Base-by-base conservation (phyloP, 2,329 filamentous ascomycete species). In the Xenoacremonium recifei region DNA sequence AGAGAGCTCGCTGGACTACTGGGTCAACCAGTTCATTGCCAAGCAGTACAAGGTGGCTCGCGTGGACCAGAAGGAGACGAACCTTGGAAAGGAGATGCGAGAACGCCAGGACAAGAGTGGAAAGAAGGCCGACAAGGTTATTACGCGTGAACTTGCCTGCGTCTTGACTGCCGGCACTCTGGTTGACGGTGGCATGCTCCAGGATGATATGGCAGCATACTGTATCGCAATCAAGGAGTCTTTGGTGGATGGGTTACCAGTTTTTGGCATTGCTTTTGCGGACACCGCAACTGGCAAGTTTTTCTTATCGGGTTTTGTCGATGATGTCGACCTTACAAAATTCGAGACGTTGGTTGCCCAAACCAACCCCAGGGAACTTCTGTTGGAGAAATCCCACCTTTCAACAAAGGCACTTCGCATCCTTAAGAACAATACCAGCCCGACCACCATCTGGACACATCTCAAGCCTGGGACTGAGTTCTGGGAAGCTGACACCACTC, bases 331-430 rank as follows among this genome's bases (percentile, higher is more conserved):
- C 57, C 78, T 96, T 67, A 99, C 93, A 44, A 95, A 91, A 60
- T 97, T 99, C 54, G 93, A 99, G 70, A 99, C 93, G 0, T 87
- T 99, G 49, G 84, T 99, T 27, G 93, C 93, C 13, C 93, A 99
- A 64, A 95, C 84, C 13, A 80, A 86, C 16, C 93, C 93, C 0
- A 85, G 89, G 37, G 93, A 99, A 65, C 70, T 99, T 33, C 71
- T 99, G 1, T 70, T 99, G 1, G 93, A 99, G 62, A 97, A 95
- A 65, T 87, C 84, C 0, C 84, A 76, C 20, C 73, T 97, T 21
- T 96, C 91, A 0, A 82, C 85, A n/a, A 95, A 93, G 61, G 89
- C 89, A 1, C 67, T 96, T 44, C 86, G 93, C 3, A 96, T 99
- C 32, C 72, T 99, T 52, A 99, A 97, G 69, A 97, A 95, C 63